These are phyloP conservation scores for Phytophthora multivora DNA, from an alignment of 352 stramenopile species.

Conservation along the genomic window DNA sequence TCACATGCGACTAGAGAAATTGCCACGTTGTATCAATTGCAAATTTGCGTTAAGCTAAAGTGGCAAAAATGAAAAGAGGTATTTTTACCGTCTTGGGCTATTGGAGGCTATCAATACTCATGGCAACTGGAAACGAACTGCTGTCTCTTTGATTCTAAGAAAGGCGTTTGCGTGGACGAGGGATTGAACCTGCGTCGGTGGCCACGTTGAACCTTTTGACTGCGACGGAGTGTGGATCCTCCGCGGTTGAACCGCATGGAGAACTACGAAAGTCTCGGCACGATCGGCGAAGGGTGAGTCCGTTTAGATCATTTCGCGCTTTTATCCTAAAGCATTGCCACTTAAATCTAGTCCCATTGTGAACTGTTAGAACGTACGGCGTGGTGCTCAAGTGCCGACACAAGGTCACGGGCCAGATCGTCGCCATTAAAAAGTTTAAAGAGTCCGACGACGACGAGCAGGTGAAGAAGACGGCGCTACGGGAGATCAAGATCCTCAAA, in stretches of 20 bases:
- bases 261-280: constrained; percentile 89
- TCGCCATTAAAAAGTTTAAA: constrained; percentile 94
- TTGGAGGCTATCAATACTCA: constrained; percentile 35
- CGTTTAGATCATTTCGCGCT: neutral
- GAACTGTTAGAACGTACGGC: constrained; percentile 67
- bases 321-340: too few relatives aligned
- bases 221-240: constrained; percentile 5
- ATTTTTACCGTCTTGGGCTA: constrained; percentile 27
- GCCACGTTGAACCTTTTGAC: constrained; percentile 4
- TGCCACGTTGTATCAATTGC: too few relatives aligned
- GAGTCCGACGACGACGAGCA: constrained; percentile 90
- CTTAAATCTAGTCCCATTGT: too few relatives aligned
- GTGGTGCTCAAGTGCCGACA: constrained; percentile 89
- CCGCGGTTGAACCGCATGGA: constrained; percentile 54
- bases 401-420: constrained; percentile 81
- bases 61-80: constrained; percentile 3
- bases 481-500: constrained; percentile 87
- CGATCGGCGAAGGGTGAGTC: constrained; percentile 84
- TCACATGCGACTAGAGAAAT: constrained; percentile 16
- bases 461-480: constrained; percentile 86
- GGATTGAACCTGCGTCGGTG: constrained; percentile 3
- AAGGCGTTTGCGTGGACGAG: neutral
- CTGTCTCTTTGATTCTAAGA: constrained; percentile 25
- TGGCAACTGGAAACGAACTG: constrained; percentile 35
- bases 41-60: too few relatives aligned